phyloP scores from a whole-genome alignment of 495 filamentous ascomycete species.

The Neurospora hispaniola region DNA sequence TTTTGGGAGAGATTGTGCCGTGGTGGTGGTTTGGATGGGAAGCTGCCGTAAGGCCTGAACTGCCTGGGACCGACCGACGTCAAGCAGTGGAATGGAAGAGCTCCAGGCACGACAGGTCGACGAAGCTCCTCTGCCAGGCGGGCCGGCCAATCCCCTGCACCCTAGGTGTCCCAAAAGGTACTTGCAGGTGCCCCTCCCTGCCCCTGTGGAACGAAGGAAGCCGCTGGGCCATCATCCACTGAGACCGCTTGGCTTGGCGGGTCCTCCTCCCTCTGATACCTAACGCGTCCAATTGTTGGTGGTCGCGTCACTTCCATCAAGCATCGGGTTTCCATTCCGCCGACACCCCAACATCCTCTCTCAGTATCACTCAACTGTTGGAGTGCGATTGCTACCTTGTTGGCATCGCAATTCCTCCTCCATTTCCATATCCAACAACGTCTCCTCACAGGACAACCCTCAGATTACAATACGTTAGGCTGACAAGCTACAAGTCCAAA shows the following conservation, averaged over 20 bases:
- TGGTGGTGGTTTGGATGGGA: background rate
- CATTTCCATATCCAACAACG: background rate
- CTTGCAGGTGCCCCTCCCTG: slow-evolving; percentile 3
- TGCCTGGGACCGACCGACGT: background rate
- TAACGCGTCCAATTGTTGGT: background rate
- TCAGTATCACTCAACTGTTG: background rate
- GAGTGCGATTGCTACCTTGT: background rate
- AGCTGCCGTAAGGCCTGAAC: too few relatives aligned
- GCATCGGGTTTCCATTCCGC: background rate
- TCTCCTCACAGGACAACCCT: background rate
- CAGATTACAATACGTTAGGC: background rate
- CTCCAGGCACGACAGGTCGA: slow-evolving; percentile 26
- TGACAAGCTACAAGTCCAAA: background rate
- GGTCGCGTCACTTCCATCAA: background rate
- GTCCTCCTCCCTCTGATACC: background rate
- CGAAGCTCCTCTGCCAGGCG: slow-evolving; percentile 19
- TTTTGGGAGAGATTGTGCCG: background rate
- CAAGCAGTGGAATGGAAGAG: slow-evolving; percentile 12
- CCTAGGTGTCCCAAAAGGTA: slow-evolving; percentile 3
- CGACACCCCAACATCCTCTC: background rate
- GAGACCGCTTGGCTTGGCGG: background rate
- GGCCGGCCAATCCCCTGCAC: slow-evolving; percentile 5
- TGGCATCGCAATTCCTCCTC: background rate
- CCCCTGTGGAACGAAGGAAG: background rate
- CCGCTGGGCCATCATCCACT: background rate